phyloP scores from a whole-genome alignment of 2,329 filamentous ascomycete species.

The Beauveria bassiana region DNA sequence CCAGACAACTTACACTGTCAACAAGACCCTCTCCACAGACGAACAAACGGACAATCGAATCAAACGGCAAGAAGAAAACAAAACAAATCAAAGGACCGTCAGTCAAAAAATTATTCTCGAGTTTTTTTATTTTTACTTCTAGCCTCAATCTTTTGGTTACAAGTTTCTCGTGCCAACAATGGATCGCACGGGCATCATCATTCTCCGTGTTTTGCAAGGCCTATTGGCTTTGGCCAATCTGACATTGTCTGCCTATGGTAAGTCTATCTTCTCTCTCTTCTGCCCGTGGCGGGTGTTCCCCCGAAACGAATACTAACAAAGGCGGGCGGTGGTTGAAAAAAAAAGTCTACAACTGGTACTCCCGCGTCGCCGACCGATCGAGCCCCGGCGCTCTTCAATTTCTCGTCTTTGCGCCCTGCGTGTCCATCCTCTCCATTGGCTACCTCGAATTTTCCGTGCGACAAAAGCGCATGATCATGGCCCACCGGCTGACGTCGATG shows the following conservation, averaged over 20 bases:
- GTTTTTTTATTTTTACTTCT: background rate
- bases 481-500: slow-evolving; percentile 41
- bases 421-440: slow-evolving; percentile 46
- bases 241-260: slow-evolving; percentile 43
- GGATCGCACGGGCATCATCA: slow-evolving; percentile 3
- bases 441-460: slow-evolving; percentile 41
- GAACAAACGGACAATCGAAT: background rate
- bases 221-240: slow-evolving; percentile 39
- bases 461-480: slow-evolving; percentile 34
- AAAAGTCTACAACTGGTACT: slow-evolving; percentile 49
- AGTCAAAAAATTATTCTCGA: background rate
- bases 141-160: background rate
- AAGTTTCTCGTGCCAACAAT: background rate
- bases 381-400: slow-evolving; percentile 53
- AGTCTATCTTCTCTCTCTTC: slow-evolving; percentile 8
- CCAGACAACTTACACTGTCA: slow-evolving; percentile 8
- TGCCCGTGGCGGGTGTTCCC: background rate
- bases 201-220: slow-evolving; percentile 34
- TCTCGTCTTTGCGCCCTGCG: slow-evolving; percentile 45
- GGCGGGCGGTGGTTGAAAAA: too few species aligned
- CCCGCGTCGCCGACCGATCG: slow-evolving; percentile 42
- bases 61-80: background rate
- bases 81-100: background rate
- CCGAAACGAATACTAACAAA: background rate
- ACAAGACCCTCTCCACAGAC: background rate